phyloP scores from a whole-genome alignment of 768 basidiomycete genomes.

The Mycena chlorophos region DNA sequence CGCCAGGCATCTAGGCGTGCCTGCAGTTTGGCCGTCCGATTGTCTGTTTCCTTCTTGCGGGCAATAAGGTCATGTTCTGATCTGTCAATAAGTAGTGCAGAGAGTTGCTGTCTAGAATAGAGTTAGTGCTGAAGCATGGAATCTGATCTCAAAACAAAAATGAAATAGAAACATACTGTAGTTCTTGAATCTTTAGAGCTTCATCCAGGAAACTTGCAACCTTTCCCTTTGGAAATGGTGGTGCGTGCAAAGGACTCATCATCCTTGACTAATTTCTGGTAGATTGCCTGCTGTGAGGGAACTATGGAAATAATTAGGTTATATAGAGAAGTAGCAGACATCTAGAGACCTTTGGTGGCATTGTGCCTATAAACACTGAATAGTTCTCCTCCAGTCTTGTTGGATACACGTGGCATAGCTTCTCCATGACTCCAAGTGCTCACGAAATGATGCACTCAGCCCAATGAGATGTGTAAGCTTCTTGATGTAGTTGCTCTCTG shows the following conservation, averaged over 20 bases:
- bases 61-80: background rate
- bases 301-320: background rate
- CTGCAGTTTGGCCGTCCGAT: background rate
- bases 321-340: background rate
- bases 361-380: background rate
- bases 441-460: background rate
- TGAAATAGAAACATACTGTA: background rate
- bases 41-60: background rate
- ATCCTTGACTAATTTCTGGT: background rate
- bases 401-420: background rate
- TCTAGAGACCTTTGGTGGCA: background rate
- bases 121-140: background rate
- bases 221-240: background rate
- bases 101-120: background rate
- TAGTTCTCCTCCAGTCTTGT: background rate
- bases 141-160: no score
- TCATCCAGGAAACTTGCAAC: background rate
- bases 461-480: background rate
- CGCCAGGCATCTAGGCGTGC: background rate
- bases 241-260: background rate
- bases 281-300: background rate
- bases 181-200: background rate
- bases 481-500: background rate
- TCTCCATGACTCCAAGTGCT: background rate
- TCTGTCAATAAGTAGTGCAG: background rate